Base-by-base conservation (phyloP, 768 basidiomycete species). In the Termitomyces sp. region DNA sequence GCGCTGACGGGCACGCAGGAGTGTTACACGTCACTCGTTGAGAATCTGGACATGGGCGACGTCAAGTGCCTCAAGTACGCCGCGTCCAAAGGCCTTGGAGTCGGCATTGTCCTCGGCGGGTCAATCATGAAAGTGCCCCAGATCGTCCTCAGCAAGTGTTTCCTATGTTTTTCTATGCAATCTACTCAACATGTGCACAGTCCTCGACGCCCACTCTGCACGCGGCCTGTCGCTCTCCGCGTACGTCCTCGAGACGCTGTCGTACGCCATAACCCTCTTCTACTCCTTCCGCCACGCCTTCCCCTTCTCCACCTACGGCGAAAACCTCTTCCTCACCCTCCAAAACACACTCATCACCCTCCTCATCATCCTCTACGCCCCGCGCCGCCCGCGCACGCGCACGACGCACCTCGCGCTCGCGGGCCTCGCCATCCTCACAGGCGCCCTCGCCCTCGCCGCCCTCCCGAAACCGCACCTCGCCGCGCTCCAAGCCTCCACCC, bases 71-170 rank as follows among this genome's bases (percentile, higher is more conserved):
- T 98, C 68, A 94, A 94, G 72, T 92, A 93, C 71, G 83, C 92
- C 1, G 70, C 97, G 54, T 97, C 94, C 3, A 98, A 98, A 68
- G 94, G 87, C 0, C 75, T 99, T 7, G 95, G 97, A 0, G 73
- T 99, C 16, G 96, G 88, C 0, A 95, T 98, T 52, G 94, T 98
- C 44, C 76, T 90, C 1, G 96, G 91, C 43, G 95, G 95, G 0
- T 86, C 88, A 2, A 91, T 99, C 60, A 90, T 99, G 86, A 99
- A 99, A 72, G 82, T 98, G 2, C 96, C 96, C 1, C 96, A 98
- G 69, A 76, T 97, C n/a, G 65, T 91, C 30, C 80, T 93, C 54
- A 92, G 91, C 92, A 64, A 67, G 90, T 76, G 6, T 9, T n/a
- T n/a, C 16, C 18, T 16, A 2, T 14, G 38, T 50, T 36, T 10